A percentile compares a stretch with the other conserved stretches of the same genome.
phyloP scores from a whole-genome alignment of 371 early-diverging fungal genomes.

The Actinomortierella ambigua region DNA sequence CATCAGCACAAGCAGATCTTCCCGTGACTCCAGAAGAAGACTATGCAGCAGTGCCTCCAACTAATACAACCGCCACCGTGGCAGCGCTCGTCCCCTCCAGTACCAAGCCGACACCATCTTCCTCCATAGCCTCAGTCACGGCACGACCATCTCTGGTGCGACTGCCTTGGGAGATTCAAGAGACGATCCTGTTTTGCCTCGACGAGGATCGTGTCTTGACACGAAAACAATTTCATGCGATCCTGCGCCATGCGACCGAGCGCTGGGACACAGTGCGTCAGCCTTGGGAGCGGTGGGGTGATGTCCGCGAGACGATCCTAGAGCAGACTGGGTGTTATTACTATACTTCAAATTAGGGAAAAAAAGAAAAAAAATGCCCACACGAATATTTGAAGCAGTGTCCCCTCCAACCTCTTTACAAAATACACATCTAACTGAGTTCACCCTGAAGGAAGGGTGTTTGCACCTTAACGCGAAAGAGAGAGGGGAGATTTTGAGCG shows the following conservation, averaged over 20 bases:
- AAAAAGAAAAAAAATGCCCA: too few relatives aligned
- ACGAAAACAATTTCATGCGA: constrained; percentile 34
- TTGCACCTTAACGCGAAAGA: too few relatives aligned
- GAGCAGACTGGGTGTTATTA: constrained; percentile 39
- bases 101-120: too few relatives aligned
- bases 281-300: constrained; percentile 45
- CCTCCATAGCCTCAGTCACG: too few relatives aligned
- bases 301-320: constrained; percentile 34
- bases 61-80: too few relatives aligned
- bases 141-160: constrained; percentile 19
- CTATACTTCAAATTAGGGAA: too few relatives aligned
- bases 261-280: constrained; percentile 37
- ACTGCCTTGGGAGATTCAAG: constrained; percentile 42
- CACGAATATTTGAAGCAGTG: too few relatives aligned
- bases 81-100: too few relatives aligned
- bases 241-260: constrained; percentile 16
- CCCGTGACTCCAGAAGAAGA: not conserved
- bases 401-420: too few relatives aligned
- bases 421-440: too few relatives aligned
- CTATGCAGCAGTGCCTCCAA: not conserved
- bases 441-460: too few relatives aligned
- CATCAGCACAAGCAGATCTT: not conserved
- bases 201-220: constrained; percentile 31
- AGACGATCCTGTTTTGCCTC: constrained; percentile 29
- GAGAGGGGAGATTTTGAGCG: too few relatives aligned